Base-by-base conservation (phyloP, 176 grass and related monocot species). In the Avena atlantica region DNA sequence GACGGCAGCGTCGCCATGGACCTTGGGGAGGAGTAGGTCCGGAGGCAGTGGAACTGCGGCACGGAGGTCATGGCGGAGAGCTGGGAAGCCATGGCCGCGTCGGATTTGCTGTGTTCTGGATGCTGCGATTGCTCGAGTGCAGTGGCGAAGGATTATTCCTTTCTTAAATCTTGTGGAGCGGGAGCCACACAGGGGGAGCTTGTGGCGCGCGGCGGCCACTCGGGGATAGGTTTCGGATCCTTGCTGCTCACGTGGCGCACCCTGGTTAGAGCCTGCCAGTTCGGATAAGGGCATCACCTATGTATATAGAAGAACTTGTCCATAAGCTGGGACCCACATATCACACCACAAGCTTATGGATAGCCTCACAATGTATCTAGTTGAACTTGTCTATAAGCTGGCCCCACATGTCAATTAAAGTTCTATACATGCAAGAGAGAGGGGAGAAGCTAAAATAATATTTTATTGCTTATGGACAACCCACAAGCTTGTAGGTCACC, bases 221-320 rank as follows among this genome's bases (percentile, higher is more conserved):
- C 82, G 44, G 16, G 87, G 96, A 96, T 98, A 87, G 84, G 73
- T 31, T 94, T 80, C 23, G 51, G 92, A 94, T 96, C 89, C 88
- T 79, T 57, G 83, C 51, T 36, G 83, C 92, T 73, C 64, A 96
- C 16, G 87, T 96, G 97, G 94, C 97, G 24, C 27, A 27, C 5
- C 59, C 82, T 91, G 89, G 87, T 91, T 94, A 85, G 90, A 82
- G 63, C 31, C 14, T 84, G 76, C 84, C 79, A 89, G 9, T 81
- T 83, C 17, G 79, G 96, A 95, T 98, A 94, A n/a, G n/a, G n/a
- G n/a, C n/a, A n/a, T n/a, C n/a, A n/a, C n/a, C n/a, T n/a, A n/a
- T n/a, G n/a, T n/a, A n/a, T n/a, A n/a, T n/a, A n/a, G n/a, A n/a
- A n/a, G n/a, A n/a, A n/a, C n/a, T n/a, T n/a, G n/a, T n/a, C n/a